Evolutionary conservation across 257 asterid species (phyloP).

Genomic region (Ajuga chamaepitys): DNA sequence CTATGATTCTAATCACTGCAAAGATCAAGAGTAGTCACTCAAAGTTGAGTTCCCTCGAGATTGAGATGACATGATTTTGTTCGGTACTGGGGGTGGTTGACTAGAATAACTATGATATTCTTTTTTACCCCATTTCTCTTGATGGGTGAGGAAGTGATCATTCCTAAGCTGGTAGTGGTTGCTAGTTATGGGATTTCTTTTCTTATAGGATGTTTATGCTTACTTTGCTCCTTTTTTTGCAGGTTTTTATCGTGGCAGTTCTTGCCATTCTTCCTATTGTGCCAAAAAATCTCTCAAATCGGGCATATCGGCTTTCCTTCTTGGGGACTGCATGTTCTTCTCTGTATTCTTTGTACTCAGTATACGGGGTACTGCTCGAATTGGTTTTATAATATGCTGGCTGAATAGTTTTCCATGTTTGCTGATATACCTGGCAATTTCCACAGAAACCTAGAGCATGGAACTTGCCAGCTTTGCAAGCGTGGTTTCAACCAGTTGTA

Average conservation of each 20-base stretch:
- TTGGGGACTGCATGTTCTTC: constrained; percentile 79
- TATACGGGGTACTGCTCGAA: constrained; percentile 70
- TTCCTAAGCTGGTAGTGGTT: constrained; percentile 1
- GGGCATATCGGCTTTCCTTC: constrained; percentile 77
- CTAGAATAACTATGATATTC: neutral
- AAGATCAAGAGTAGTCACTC: too few species aligned
- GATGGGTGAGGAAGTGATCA: neutral
- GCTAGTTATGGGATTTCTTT: neutral
- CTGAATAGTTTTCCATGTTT: constrained; percentile 7
- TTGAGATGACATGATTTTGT: too few species aligned
- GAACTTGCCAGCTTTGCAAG: constrained; percentile 83
- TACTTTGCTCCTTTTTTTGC: constrained; percentile 8
- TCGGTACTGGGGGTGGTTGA: neutral
- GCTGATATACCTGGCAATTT: constrained; percentile 17
- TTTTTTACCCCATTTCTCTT: neutral
- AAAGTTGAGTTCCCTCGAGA: too few species aligned
- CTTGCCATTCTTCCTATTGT: constrained; percentile 73
- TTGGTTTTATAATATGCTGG: neutral
- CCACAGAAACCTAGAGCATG: constrained; percentile 94
- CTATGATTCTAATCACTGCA: too few species aligned
- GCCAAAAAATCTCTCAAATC: constrained; percentile 62
- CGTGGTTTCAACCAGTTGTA: constrained; percentile 76
- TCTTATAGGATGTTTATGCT: neutral
- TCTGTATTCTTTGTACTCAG: constrained; percentile 63
- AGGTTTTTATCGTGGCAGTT: constrained; percentile 76